Percentiles rank a stretch among this genome's conserved stretches.
Conservation (phyloP, 208 protist genomes). For the Zelonia costaricensis region DNA sequence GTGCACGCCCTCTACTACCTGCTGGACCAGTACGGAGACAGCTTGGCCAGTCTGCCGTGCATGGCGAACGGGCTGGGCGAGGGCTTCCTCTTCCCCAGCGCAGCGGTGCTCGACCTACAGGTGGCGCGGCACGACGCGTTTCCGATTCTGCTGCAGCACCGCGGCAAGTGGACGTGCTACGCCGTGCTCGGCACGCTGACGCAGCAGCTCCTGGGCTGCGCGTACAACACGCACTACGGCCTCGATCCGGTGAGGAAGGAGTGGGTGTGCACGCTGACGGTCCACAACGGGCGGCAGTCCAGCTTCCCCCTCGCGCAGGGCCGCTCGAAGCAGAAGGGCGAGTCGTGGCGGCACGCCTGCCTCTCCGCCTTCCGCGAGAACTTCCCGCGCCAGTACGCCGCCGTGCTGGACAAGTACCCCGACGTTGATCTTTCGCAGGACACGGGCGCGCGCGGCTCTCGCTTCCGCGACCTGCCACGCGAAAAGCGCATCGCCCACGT, state of each 20-base stretch:
- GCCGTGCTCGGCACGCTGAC: slow-evolving; percentile 82
- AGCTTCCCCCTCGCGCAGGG: slow-evolving; percentile 64
- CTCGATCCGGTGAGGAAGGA: slow-evolving; percentile 40
- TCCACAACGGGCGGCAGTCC: slow-evolving; percentile 54
- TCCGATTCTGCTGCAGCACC: slow-evolving; percentile 64
- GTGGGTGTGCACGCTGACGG: slow-evolving; percentile 62
- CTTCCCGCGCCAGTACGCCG: slow-evolving; percentile 79
- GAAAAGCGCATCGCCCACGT: slow-evolving; percentile 88
- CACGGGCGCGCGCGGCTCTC: slow-evolving; percentile 56
- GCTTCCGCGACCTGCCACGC: slow-evolving; percentile 76
- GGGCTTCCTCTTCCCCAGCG: slow-evolving; percentile 49
- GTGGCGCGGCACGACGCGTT: slow-evolving; percentile 71
- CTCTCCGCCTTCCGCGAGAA: slow-evolving; percentile 79
- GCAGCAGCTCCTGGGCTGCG: slow-evolving; percentile 69
- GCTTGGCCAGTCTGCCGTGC: slow-evolving; percentile 28
- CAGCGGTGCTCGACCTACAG: slow-evolving; percentile 54
- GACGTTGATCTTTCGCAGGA: slow-evolving; percentile 83
- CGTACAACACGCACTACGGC: slow-evolving; percentile 72
- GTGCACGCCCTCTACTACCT: slow-evolving; percentile 76
- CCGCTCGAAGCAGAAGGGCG: slow-evolving; percentile 57
- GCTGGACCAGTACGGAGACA: slow-evolving; percentile 71
- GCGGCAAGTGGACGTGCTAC: slow-evolving; percentile 84
- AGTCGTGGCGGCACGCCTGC: slow-evolving; percentile 82
- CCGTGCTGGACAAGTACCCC: slow-evolving; percentile 60
- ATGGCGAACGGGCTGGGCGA: slow-evolving; percentile 13